Conservation (phyloP, 805 yeast genomes). For the Metschnikowia matae region DNA sequence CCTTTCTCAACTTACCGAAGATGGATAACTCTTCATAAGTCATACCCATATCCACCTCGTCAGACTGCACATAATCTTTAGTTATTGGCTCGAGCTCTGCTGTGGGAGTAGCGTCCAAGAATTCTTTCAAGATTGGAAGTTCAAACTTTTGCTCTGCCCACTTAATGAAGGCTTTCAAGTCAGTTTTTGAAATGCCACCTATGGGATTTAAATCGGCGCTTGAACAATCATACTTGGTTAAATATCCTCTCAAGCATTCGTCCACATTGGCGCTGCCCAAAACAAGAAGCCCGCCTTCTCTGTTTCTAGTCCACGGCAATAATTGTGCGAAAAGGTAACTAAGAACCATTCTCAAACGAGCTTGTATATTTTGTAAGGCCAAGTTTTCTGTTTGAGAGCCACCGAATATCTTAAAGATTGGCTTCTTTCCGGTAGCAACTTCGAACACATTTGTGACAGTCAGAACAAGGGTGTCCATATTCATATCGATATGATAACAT, state of each 20-base stretch:
- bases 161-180: constrained; percentile 76
- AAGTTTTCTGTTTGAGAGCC: constrained; percentile 88
- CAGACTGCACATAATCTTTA: constrained; percentile 86
- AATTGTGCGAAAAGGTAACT: constrained; percentile 91
- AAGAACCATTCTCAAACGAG: constrained; percentile 90
- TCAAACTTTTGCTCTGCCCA: constrained; percentile 71
- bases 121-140: constrained; percentile 71
- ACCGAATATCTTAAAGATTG: constrained; percentile 88
- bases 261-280: constrained; percentile 97
- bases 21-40: constrained; percentile 89
- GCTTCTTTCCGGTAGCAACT: constrained; percentile 85
- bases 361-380: constrained; percentile 95
- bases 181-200: constrained; percentile 97
- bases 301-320: constrained; percentile 89
- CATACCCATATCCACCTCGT: constrained; percentile 98
- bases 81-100: constrained; percentile 98
- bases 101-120: constrained; percentile 90
- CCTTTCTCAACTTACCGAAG: constrained; percentile 87
- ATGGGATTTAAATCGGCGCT: constrained; percentile 97
- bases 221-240: constrained; percentile 96
- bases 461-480: constrained; percentile 80
- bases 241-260: constrained; percentile 90
- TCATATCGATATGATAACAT: constrained; percentile 84
- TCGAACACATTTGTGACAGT: constrained; percentile 76
- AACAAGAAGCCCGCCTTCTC: constrained; percentile 74